phyloP scores from a whole-genome alignment of 192 early-diverging fungal species.

The Backusella westeae region DNA sequence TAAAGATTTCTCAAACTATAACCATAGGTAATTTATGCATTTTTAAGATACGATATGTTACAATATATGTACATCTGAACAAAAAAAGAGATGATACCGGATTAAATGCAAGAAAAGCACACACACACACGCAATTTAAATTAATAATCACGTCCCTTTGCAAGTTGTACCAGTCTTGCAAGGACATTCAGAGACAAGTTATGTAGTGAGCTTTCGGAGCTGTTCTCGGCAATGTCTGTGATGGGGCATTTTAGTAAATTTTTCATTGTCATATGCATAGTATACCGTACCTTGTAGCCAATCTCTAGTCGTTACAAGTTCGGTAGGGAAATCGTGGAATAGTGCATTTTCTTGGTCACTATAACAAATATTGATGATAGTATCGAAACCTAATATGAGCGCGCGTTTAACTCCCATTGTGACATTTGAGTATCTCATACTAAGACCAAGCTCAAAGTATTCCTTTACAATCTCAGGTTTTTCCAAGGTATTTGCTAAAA shows the following conservation, averaged over 20 bases:
- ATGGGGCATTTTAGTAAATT: background rate
- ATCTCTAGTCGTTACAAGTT: background rate
- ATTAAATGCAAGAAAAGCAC: background rate
- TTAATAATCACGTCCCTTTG: background rate
- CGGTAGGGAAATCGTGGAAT: background rate
- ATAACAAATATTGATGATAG: constrained; percentile 13
- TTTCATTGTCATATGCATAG: background rate
- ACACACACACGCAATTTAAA: background rate
- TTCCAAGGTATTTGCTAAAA: constrained; percentile 23
- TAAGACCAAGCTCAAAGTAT: constrained; percentile 24
- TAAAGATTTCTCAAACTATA: no score
- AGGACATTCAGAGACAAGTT: background rate
- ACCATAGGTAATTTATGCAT: no score
- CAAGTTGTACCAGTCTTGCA: background rate
- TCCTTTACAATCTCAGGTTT: constrained; percentile 21
- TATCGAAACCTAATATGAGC: constrained; percentile 18
- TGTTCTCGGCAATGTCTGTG: background rate
- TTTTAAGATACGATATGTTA: no score
- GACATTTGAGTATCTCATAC: constrained; percentile 17
- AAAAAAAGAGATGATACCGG: background rate
- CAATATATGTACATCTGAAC: background rate
- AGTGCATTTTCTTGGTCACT: background rate
- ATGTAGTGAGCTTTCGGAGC: background rate
- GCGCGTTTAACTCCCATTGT: constrained; percentile 5
- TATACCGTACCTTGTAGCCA: background rate